Conservation (phyloP, 73 alveolate genomes). For the Tetrahymena borealis region DNA sequence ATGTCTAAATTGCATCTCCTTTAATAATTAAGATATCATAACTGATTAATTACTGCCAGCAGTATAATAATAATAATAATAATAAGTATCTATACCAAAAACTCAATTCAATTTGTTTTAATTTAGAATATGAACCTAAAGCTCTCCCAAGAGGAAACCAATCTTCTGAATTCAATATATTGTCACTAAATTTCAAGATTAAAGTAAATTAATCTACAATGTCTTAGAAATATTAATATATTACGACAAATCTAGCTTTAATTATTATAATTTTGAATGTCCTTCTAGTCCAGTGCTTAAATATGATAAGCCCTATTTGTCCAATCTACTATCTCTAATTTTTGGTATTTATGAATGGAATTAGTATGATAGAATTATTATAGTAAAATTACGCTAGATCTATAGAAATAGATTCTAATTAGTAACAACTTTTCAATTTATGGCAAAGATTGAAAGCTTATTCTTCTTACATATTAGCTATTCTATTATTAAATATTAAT, state of each 20-base stretch:
- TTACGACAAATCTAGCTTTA: neutral
- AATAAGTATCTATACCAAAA: neutral
- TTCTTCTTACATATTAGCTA: neutral
- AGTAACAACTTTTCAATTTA: neutral
- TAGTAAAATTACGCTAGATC: neutral
- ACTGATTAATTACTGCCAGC: no score
- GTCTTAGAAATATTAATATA: neutral
- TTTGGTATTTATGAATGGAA: neutral
- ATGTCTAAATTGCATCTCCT: neutral
- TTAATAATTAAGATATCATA: neutral
- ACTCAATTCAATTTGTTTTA: neutral
- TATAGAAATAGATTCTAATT: neutral
- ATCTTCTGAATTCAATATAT: neutral
- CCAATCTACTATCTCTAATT: neutral
- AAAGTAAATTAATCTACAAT: neutral
- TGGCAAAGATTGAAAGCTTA: neutral
- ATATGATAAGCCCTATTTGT: neutral
- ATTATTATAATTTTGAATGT: neutral
- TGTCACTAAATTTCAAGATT: neutral
- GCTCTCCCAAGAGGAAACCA: neutral
- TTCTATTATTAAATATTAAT: no score
- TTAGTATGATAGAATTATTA: neutral
- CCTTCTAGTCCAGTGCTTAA: neutral
- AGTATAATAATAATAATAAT: neutral
- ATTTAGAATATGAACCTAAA: neutral